phyloP scores from a whole-genome alignment of 2,329 filamentous ascomycete species.

The Chrysosporium queenslandicum region DNA sequence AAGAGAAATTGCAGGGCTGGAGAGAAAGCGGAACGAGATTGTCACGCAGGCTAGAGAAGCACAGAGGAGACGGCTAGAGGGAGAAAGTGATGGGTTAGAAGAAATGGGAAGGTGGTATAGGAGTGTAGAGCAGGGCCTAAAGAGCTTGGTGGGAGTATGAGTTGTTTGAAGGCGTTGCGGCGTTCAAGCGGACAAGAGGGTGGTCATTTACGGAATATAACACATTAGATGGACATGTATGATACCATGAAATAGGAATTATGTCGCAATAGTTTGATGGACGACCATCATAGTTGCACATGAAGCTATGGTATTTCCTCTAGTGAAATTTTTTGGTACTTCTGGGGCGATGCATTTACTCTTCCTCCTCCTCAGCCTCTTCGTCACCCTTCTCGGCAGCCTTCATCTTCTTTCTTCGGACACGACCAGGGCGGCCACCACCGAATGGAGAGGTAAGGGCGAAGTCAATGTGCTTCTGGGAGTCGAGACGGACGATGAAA shows the following conservation, averaged over 20 bases:
- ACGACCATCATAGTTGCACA: slow-evolving; percentile 9
- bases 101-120: slow-evolving; percentile 40
- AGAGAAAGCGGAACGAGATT: slow-evolving; percentile 37
- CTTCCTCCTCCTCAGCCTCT: slow-evolving; percentile 66
- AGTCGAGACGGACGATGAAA: slow-evolving; percentile 99
- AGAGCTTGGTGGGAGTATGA: slow-evolving; percentile 23
- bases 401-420: slow-evolving; percentile 99
- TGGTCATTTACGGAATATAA: too few relatives aligned
- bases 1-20: slow-evolving; percentile 34
- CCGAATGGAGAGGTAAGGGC: slow-evolving; percentile 94
- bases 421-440: slow-evolving; percentile 92
- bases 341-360: slow-evolving; percentile 41
- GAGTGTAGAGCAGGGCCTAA: slow-evolving; percentile 34
- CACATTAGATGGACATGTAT: background rate
- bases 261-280: slow-evolving; percentile 6
- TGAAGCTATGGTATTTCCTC: slow-evolving; percentile 4
- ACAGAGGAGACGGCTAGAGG: slow-evolving; percentile 35
- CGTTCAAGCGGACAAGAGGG: too few relatives aligned
- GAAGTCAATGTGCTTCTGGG: slow-evolving; percentile 99
- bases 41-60: slow-evolving; percentile 41
- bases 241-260: background rate
- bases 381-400: slow-evolving; percentile 63
- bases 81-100: slow-evolving; percentile 39
- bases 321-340: background rate
- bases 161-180: background rate